phyloP scores from a whole-genome alignment of 345 rosid species.

The Hypericum androsaemum region DNA sequence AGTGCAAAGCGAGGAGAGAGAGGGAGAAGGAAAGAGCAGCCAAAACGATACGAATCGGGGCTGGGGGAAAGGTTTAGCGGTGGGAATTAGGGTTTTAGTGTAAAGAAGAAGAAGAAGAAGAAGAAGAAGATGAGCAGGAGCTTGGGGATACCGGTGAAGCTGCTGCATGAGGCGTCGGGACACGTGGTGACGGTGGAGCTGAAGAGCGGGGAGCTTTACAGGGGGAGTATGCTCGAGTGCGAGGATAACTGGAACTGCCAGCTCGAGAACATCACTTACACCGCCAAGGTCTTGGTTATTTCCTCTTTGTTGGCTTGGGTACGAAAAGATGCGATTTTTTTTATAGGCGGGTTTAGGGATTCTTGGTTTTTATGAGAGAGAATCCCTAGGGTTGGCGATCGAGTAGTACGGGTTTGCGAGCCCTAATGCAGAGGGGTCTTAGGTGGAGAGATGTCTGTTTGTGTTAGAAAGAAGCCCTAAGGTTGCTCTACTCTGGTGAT shows the following conservation, averaged over 20 bases:
- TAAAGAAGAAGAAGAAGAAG: slow-evolving; percentile 2
- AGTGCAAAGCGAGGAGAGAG: no score
- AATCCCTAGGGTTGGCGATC: no score
- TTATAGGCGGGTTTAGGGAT: background rate
- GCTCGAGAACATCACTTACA: slow-evolving; percentile 72
- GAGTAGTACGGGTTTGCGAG: no score
- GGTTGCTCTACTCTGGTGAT: no score
- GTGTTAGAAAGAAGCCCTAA: no score
- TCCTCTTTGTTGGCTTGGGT: background rate
- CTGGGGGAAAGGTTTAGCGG: background rate
- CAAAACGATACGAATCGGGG: background rate
- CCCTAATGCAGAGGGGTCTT: no score
- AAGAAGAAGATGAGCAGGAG: slow-evolving; percentile 54
- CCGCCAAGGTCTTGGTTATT: slow-evolving; percentile 41
- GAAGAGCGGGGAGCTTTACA: slow-evolving; percentile 77
- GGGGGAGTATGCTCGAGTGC: slow-evolving; percentile 88
- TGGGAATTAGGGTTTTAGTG: background rate
- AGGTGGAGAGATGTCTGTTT: no score
- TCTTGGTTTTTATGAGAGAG: background rate
- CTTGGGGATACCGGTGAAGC: slow-evolving; percentile 83
- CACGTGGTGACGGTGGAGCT: slow-evolving; percentile 80
- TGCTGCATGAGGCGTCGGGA: slow-evolving; percentile 76
- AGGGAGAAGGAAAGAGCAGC: background rate
- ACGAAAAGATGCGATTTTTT: no score
- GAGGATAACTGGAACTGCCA: slow-evolving; percentile 95